phyloP scores from a whole-genome alignment of 176 grass and related monocot genomes.

The Paspalum vaginatum region DNA sequence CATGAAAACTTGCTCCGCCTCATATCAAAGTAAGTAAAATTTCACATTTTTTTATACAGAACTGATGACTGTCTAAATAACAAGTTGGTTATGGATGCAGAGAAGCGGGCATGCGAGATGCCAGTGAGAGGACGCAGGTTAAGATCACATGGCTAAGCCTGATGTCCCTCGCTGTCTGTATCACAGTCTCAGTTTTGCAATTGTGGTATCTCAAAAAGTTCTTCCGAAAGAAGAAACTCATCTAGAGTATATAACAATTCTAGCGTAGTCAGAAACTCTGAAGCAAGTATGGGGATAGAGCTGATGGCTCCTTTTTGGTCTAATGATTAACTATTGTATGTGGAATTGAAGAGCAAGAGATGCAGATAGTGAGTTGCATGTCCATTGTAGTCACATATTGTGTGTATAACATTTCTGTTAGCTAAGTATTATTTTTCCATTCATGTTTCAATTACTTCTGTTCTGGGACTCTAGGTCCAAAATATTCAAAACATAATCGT shows the following conservation, averaged over 20 bases:
- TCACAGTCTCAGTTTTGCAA: slow-evolving; percentile 49
- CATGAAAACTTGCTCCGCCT: slow-evolving; percentile 59
- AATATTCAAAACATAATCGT: slow-evolving; percentile 28
- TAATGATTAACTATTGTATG: neutral
- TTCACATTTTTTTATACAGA: neutral
- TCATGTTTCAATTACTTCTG: neutral
- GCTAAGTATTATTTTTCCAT: neutral
- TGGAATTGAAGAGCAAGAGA: neutral
- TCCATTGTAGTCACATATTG: neutral
- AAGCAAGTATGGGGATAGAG: neutral
- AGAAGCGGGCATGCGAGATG: slow-evolving; percentile 58
- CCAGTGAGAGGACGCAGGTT: slow-evolving; percentile 60
- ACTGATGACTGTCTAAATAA: neutral
- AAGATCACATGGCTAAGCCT: slow-evolving; percentile 62
- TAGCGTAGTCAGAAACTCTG: neutral
- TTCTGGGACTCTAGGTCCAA: neutral
- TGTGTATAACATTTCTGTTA: neutral
- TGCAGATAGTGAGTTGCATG: neutral
- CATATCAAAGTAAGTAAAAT: slow-evolving; percentile 46
- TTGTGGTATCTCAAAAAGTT: slow-evolving; percentile 51
- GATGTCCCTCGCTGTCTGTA: slow-evolving; percentile 56
- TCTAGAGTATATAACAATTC: slow-evolving; percentile 38
- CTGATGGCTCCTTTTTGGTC: slow-evolving; percentile 1
- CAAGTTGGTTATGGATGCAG: slow-evolving; percentile 36
- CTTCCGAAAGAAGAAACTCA: slow-evolving; percentile 70